phyloP scores from a whole-genome alignment of 768 basidiomycete species.

The Sarcomyxa edulis region DNA sequence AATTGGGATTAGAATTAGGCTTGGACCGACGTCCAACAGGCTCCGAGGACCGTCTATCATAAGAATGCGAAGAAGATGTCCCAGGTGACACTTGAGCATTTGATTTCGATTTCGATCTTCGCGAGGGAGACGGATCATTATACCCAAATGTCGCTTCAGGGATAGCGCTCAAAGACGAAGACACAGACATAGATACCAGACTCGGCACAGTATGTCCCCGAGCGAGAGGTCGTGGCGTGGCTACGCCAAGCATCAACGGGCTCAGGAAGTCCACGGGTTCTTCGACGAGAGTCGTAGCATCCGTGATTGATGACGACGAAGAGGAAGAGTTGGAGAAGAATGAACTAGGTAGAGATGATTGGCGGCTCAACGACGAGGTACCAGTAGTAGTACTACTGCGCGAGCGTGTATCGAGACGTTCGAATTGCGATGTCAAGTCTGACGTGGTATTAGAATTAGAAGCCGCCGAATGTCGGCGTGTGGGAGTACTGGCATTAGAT shows the following conservation, averaged over 20 bases:
- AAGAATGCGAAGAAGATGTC: too few species aligned
- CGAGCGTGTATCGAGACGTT: constrained; percentile 14
- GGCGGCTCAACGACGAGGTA: constrained; percentile 20
- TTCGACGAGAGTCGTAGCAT: constrained; percentile 30
- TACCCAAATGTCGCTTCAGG: constrained; percentile 25
- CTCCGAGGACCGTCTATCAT: too few species aligned
- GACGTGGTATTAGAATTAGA: neutral
- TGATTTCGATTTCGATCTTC: too few species aligned
- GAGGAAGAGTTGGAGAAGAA: constrained; percentile 15
- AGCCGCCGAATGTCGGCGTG: neutral
- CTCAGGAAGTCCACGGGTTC: constrained; percentile 43
- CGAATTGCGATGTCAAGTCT: constrained; percentile 14
- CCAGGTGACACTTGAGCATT: too few species aligned
- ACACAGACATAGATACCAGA: constrained; percentile 17
- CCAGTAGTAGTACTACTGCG: constrained; percentile 8
- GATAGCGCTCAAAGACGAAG: constrained; percentile 32
- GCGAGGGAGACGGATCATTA: too few species aligned
- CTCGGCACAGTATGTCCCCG: constrained; percentile 31
- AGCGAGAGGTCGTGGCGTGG: constrained; percentile 16
- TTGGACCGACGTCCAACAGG: too few species aligned
- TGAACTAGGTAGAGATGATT: constrained; percentile 28
- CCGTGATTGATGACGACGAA: constrained; percentile 18
- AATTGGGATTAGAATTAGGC: too few species aligned
- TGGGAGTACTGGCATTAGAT: neutral
- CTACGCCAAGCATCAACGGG: constrained; percentile 32